phyloP scores from a whole-genome alignment of 2,329 filamentous ascomycete genomes.

The Tympanopsis confertula region DNA sequence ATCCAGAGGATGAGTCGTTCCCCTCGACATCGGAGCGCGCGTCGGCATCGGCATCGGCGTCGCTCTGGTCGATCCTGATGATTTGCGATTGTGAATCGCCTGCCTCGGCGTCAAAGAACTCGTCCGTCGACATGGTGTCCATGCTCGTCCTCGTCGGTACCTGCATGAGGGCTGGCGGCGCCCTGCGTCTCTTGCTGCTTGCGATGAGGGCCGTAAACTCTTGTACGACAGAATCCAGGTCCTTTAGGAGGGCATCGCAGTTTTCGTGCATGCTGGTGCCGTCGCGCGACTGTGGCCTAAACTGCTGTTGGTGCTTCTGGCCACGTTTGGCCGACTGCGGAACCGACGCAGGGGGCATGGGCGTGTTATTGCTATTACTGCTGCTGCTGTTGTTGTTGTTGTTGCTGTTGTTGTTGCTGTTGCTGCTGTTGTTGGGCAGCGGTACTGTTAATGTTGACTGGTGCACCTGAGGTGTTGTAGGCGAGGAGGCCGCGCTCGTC shows the following conservation, averaged over 20 bases:
- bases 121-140: constrained; percentile 70
- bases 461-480: constrained; percentile 25
- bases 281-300: constrained; percentile 28
- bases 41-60: constrained; percentile 56
- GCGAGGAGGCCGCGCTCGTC: constrained; percentile 38
- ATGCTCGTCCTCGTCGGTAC: constrained; percentile 54
- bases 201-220: constrained; percentile 71
- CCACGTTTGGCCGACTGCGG: constrained; percentile 15
- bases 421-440: constrained; percentile 20
- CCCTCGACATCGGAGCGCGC: constrained; percentile 5
- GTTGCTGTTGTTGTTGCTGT: constrained; percentile 13
- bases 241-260: constrained; percentile 67
- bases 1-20: constrained; percentile 42
- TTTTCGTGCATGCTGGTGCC: constrained; percentile 67
- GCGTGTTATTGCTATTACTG: no score
- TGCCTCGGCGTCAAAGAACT: constrained; percentile 88
- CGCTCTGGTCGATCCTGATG: constrained; percentile 59
- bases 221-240: constrained; percentile 71
- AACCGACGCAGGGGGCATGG: not conserved
- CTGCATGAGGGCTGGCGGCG: constrained; percentile 8
- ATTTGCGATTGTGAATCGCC: constrained; percentile 53
- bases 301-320: constrained; percentile 13
- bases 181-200: constrained; percentile 61
- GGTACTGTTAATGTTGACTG: constrained; percentile 29
- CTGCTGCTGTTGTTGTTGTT: no score